Base-by-base conservation (phyloP, 176 grass and related monocot genomes). In the Hsuehochloa calcarea region DNA sequence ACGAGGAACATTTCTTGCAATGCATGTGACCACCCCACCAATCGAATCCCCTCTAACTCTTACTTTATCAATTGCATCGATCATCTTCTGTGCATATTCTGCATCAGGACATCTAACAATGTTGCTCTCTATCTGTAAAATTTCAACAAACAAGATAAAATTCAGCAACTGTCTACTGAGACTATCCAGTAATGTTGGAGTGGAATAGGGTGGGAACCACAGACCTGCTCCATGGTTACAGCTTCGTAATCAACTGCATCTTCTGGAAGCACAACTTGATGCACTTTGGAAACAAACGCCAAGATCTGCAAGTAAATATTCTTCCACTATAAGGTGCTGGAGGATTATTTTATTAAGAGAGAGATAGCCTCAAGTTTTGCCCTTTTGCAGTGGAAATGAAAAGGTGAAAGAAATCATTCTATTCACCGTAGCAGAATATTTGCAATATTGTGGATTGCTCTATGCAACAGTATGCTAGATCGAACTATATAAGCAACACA, bases 61-160 rank as follows among this genome's bases (percentile, higher is more conserved):
- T 54, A 96, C 91, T 79, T 74, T 86, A 87, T 99, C 93, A 74
- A 99, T 96, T 80, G 93, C 92, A 85, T 90, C 86, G 27, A 99
- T 96, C 97, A 99, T 99, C 84, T 99, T 99, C 70, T 94, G 78
- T 73, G 93, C 97, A 84, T 96, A 99, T 85, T 96, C 92, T 92
- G 85, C 90, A 92, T 96, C 82, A 60, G 97, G 93, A 77, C 97
- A 99, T 87, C 97, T 96, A 41, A 88, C 90, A 47, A 99, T 99
- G 72, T 99, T 99, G 82, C 93, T 99, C 68, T 99, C 97, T 88
- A 96, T 92, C 97, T 96, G 97, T 10, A 81, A 74, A 88, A 65
- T 81, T 77, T 64, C 23, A 71, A 64, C 43, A 68, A 77, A 73
- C 0, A 79, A 87, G 78, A 65, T 23, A 84, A 73, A 78, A 46